These are phyloP conservation scores for Alternaria ethzedia DNA, from an alignment of 2,329 filamentous ascomycete genomes.

Conservation along the genomic window DNA sequence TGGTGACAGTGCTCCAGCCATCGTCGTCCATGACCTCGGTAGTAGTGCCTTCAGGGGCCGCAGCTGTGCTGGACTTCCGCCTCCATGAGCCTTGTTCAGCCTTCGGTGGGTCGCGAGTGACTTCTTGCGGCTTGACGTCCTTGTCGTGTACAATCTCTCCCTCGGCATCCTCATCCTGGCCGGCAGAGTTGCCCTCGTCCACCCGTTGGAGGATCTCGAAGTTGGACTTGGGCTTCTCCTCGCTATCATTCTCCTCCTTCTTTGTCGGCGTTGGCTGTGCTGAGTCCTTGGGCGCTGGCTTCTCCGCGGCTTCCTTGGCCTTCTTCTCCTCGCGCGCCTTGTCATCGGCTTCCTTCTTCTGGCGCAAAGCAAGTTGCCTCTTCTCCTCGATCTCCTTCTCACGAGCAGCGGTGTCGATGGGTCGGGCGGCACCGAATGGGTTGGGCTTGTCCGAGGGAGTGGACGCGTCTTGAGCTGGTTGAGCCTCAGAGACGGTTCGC, in stretches of 20 bases:
- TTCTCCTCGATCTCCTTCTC: slow-evolving; percentile 93
- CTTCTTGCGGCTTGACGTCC: slow-evolving; percentile 62
- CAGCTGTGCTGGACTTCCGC: slow-evolving; percentile 43
- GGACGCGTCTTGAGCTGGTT: slow-evolving; percentile 53
- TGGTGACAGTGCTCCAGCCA: slow-evolving; percentile 61
- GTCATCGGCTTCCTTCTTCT: slow-evolving; percentile 87
- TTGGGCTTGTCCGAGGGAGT: slow-evolving; percentile 75
- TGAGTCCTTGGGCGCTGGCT: slow-evolving; percentile 62
- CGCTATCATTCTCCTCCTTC: slow-evolving; percentile 44
- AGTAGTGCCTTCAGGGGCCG: slow-evolving; percentile 47
- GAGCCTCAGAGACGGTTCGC: slow-evolving; percentile 83
- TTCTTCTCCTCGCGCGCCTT: slow-evolving; percentile 77
- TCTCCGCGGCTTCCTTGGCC: slow-evolving; percentile 61
- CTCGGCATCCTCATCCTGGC: slow-evolving; percentile 57
- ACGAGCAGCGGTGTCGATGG: slow-evolving; percentile 89
- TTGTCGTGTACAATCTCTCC: slow-evolving; percentile 59
- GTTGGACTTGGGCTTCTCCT: slow-evolving; percentile 56
- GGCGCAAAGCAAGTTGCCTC: slow-evolving; percentile 72
- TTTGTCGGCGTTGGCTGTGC: slow-evolving; percentile 38
- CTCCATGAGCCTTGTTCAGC: slow-evolving; percentile 49
- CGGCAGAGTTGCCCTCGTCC: slow-evolving; percentile 43
- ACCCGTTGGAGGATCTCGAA: slow-evolving; percentile 63
- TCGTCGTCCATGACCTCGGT: slow-evolving; percentile 59
- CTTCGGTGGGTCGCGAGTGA: slow-evolving; percentile 54
- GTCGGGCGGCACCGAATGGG: slow-evolving; percentile 90